These are phyloP conservation scores for Carallia brachiata DNA, from an alignment of 345 rosid genomes.

Conservation along the genomic window DNA sequence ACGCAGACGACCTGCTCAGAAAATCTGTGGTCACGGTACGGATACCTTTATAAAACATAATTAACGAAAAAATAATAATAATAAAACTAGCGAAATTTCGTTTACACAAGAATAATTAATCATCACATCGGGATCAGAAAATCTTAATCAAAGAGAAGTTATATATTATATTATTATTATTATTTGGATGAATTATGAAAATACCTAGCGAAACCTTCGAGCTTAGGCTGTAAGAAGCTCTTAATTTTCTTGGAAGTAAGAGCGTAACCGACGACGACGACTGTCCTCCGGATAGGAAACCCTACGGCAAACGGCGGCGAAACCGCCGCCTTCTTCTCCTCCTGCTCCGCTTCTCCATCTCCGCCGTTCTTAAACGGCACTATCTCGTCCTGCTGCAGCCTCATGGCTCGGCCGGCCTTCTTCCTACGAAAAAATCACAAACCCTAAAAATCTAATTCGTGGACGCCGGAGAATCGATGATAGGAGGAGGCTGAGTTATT, in stretches of 20 bases:
- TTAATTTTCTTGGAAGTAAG: conserved; percentile 75
- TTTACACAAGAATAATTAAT: too few species aligned
- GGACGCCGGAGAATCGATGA: too few species aligned
- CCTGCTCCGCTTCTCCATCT: neutral
- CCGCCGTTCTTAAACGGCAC: conserved; percentile 19
- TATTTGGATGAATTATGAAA: neutral
- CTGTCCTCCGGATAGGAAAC: conserved; percentile 32
- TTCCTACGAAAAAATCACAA: too few species aligned
- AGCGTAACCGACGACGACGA: conserved; percentile 71
- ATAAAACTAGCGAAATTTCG: too few species aligned
- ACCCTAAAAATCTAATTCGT: conserved; percentile 4
- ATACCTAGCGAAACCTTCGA: conserved; percentile 73
- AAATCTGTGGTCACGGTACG: neutral
- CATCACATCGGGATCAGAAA: neutral
- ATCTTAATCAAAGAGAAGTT: neutral
- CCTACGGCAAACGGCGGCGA: conserved; percentile 7
- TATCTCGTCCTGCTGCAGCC: conserved; percentile 37
- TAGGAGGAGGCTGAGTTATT: too few species aligned
- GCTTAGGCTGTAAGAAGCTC: conserved; percentile 78
- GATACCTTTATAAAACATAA: neutral
- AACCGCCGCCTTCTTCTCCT: conserved; percentile 9
- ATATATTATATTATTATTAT: too few species aligned
- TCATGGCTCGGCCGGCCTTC: conserved; percentile 30
- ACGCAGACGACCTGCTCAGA: neutral
- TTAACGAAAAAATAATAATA: too few species aligned